These are phyloP conservation scores for Backusella tuberculispora DNA, from an alignment of 192 early-diverging fungal species.

Conservation along the genomic window DNA sequence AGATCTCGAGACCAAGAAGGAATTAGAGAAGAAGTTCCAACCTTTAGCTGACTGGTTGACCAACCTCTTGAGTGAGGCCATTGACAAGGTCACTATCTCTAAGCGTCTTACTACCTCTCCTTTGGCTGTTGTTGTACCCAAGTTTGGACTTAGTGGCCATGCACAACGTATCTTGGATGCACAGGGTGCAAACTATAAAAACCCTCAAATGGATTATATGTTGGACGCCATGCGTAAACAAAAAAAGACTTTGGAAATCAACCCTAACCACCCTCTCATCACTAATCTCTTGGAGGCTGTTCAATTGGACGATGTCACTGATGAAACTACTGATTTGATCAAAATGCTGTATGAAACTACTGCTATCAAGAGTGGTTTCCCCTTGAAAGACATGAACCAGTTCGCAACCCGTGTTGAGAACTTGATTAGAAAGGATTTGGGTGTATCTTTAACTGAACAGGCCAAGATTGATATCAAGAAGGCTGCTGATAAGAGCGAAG, in stretches of 20 bases:
- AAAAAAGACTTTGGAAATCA: conserved; percentile 74
- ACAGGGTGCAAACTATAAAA: conserved; percentile 48
- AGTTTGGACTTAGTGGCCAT: conserved; percentile 67
- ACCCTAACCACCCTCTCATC: conserved; percentile 68
- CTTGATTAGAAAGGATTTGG: conserved; percentile 55
- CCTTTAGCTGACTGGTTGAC: conserved; percentile 65
- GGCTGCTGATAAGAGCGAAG: conserved; percentile 34
- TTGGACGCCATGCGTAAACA: conserved; percentile 53
- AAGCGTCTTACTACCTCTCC: conserved; percentile 80
- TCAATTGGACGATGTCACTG: conserved; percentile 50
- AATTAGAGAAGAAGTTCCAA: conserved; percentile 53
- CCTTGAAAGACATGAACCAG: conserved; percentile 55
- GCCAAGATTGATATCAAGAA: conserved; percentile 46
- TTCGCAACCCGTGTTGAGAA: conserved; percentile 60
- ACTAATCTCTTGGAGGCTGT: conserved; percentile 53
- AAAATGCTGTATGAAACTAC: conserved; percentile 68
- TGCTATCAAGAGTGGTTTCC: conserved; percentile 63
- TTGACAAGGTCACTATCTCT: conserved; percentile 68
- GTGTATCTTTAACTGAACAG: conserved; percentile 49
- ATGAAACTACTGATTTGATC: conserved; percentile 50
- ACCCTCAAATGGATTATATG: conserved; percentile 43
- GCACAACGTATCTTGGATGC: conserved; percentile 66
- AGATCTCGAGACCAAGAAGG: conserved; percentile 51
- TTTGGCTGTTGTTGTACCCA: conserved; percentile 67
- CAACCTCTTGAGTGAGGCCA: conserved; percentile 45